Percentiles rank a stretch among this genome's conserved stretches.
Conservation (phyloP, 2,329 filamentous ascomycete species). For the Penicillium griseofulvum region DNA sequence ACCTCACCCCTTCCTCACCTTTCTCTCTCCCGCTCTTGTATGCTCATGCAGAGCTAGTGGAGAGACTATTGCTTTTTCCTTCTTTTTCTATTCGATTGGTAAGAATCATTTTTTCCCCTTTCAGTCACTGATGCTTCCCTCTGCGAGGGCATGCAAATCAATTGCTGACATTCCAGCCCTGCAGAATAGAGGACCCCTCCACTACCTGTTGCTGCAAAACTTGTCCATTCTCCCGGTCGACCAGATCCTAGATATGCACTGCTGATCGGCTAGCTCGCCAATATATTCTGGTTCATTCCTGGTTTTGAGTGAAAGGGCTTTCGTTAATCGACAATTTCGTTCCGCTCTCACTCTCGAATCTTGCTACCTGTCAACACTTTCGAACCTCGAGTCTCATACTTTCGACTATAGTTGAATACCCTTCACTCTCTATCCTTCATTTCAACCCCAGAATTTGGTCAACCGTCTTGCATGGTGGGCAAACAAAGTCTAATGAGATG, state of each 20-base stretch:
- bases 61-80: constrained; percentile 10
- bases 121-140: background rate
- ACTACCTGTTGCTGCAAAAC: constrained; percentile 28
- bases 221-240: constrained; percentile 35
- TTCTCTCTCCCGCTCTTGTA: constrained; percentile 13
- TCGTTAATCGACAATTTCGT: constrained; percentile 7
- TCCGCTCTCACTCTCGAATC: background rate
- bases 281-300: constrained; percentile 4
- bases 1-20: constrained; percentile 15
- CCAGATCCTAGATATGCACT: constrained; percentile 21
- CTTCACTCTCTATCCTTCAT: constrained; percentile 3
- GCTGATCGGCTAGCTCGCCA: constrained; percentile 15
- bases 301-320: constrained; percentile 9
- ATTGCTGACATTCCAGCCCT: constrained; percentile 30
- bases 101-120: constrained; percentile 13
- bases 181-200: constrained; percentile 21
- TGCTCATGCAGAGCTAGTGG: constrained; percentile 12
- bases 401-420: background rate
- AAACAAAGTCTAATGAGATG: constrained; percentile 35
- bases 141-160: constrained; percentile 9
- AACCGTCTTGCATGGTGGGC: constrained; percentile 30
- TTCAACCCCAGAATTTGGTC: background rate
- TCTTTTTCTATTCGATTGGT: constrained; percentile 8
- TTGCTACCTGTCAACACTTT: constrained; percentile 4
- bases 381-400: background rate